A percentile compares a stretch with the other conserved stretches of the same genome.
Evolutionary conservation across 139 green algal genomes (phyloP).

Genomic region (Coccomyxa sp.): DNA sequence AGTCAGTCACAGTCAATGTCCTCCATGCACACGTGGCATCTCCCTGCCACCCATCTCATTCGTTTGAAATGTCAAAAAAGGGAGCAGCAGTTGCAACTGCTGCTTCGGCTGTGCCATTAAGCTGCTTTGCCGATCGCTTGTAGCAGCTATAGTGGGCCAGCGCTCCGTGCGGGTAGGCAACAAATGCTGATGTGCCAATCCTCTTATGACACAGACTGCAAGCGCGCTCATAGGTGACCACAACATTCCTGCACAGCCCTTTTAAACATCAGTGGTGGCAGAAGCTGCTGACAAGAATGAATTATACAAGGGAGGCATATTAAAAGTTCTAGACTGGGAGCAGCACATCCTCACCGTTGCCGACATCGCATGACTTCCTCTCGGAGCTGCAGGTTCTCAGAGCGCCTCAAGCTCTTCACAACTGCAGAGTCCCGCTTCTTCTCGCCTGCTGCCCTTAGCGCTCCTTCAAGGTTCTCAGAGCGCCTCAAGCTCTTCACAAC

Average conservation of each 20-base stretch:
- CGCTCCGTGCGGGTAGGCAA: slow-evolving; percentile 59
- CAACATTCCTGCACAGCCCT: slow-evolving; percentile 33
- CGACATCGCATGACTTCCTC: slow-evolving; percentile 46
- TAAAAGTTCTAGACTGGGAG: neutral
- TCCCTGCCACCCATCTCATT: too few relatives aligned
- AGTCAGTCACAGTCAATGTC: too few relatives aligned
- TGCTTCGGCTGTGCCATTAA: too few relatives aligned
- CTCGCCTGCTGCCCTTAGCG: slow-evolving; percentile 52
- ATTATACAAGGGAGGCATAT: neutral
- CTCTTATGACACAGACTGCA: slow-evolving; percentile 84
- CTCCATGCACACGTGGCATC: too few relatives aligned
- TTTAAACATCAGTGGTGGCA: neutral
- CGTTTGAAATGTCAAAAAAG: too few relatives aligned
- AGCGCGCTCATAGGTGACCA: slow-evolving; percentile 63
- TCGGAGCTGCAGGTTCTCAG: slow-evolving; percentile 54
- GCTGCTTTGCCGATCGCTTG: neutral
- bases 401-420: slow-evolving; percentile 45
- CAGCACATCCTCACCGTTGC: slow-evolving; percentile 24
- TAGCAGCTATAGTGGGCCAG: slow-evolving; percentile 80
- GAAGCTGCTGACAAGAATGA: neutral
- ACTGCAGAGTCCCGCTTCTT: slow-evolving; percentile 50
- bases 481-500: slow-evolving; percentile 56
- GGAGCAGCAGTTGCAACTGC: too few relatives aligned
- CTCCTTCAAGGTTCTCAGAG: slow-evolving; percentile 56
- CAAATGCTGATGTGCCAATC: slow-evolving; percentile 66